Conservation (phyloP, 768 basidiomycete genomes). For the Mycena albidolilacea region DNA sequence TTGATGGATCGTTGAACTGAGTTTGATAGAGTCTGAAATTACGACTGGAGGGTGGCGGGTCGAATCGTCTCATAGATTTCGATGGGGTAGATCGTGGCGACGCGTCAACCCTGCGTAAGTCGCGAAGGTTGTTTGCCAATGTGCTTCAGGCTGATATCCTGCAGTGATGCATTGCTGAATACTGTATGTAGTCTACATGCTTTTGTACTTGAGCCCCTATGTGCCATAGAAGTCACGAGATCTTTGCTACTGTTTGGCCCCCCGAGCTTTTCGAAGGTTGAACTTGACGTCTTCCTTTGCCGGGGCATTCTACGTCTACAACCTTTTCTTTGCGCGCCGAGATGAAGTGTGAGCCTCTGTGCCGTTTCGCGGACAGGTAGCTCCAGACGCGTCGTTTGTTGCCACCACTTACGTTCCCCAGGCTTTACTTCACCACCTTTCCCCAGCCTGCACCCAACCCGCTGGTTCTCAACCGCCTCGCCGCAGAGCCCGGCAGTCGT, state of each 20-base stretch:
- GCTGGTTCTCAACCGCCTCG: constrained; percentile 72
- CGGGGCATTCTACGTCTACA: too few species aligned
- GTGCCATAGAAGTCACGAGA: constrained; percentile 10
- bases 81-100: constrained; percentile 5
- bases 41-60: neutral
- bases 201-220: constrained; percentile 40
- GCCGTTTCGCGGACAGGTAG: constrained; percentile 85
- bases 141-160: neutral
- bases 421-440: constrained; percentile 93
- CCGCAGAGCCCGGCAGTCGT: constrained; percentile 64
- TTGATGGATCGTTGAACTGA: neutral
- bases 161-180: constrained; percentile 13
- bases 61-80: neutral
- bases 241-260: too few species aligned
- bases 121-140: neutral
- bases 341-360: constrained; percentile 83
- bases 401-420: constrained; percentile 48
- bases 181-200: constrained; percentile 1
- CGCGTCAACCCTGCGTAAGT: neutral
- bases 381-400: constrained; percentile 32
- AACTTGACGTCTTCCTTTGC: too few species aligned
- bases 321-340: neutral
- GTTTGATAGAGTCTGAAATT: constrained; percentile 23
- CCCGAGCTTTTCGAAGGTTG: too few species aligned
- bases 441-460: constrained; percentile 80